A percentile compares a stretch with the other conserved stretches of the same genome.
phyloP scores from a whole-genome alignment of 306 rosid genomes.

The Canavalia gladiata region DNA sequence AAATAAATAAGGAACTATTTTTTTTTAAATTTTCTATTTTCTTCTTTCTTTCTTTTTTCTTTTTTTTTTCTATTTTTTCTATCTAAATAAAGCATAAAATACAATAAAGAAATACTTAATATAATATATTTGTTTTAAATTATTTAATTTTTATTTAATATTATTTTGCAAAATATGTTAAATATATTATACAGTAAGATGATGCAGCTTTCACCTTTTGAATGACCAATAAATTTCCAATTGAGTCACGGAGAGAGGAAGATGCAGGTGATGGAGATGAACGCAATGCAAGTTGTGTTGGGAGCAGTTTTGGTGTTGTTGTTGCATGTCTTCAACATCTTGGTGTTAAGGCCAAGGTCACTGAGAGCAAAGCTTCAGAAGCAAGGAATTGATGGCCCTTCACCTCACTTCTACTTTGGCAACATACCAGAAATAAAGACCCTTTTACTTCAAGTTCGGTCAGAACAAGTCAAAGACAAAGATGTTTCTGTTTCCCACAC shows the following conservation, averaged over 20 bases:
- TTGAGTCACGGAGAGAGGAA: background rate
- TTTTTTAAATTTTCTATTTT: no score
- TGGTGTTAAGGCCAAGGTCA: slow-evolving; percentile 58
- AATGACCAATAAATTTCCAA: background rate
- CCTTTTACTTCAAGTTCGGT: slow-evolving; percentile 43
- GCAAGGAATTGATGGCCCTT: slow-evolving; percentile 80
- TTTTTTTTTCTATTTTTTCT: no score
- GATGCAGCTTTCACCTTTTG: no score
- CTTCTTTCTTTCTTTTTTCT: no score
- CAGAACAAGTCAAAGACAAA: background rate
- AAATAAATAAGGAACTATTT: no score
- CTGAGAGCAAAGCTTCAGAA: slow-evolving; percentile 62
- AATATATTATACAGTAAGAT: no score
- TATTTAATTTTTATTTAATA: no score
- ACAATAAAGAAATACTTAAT: no score
- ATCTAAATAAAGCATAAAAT: no score
- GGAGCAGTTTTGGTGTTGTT: slow-evolving; percentile 45
- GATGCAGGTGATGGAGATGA: slow-evolving; percentile 28
- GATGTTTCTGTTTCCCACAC: slow-evolving; percentile 48
- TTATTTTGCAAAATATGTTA: no score
- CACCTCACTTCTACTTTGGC: slow-evolving; percentile 64
- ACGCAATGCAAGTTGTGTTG: slow-evolving; percentile 29
- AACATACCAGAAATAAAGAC: slow-evolving; percentile 65
- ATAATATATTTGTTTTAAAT: no score
- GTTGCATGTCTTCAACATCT: slow-evolving; percentile 40